Conservation (phyloP, 768 basidiomycete genomes). For the Mycena alexandri region DNA sequence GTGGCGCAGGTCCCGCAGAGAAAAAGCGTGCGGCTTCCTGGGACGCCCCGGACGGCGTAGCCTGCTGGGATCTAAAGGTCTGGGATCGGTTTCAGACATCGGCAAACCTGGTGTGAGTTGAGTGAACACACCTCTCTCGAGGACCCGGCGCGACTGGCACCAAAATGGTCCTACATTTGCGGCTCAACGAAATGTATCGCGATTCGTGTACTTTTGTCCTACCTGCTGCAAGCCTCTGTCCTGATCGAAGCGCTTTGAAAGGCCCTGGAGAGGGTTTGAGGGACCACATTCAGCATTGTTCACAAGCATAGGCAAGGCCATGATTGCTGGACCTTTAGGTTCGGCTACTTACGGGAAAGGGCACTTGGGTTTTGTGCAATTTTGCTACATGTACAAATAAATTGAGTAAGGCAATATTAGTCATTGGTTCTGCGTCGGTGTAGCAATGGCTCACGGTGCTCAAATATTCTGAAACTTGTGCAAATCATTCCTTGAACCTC, state of each 20-base stretch:
- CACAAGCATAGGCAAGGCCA: constrained; percentile 87
- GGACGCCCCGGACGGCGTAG: constrained; percentile 56
- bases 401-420: no score
- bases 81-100: constrained; percentile 43
- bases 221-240: constrained; percentile 88
- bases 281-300: constrained; percentile 88
- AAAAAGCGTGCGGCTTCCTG: constrained; percentile 84
- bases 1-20: constrained; percentile 51
- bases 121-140: constrained; percentile 67
- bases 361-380: no score
- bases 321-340: no score
- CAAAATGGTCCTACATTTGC: constrained; percentile 74
- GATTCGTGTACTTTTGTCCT: constrained; percentile 34
- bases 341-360: no score
- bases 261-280: constrained; percentile 82
- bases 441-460: no score
- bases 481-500: no score
- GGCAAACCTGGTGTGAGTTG: neutral
- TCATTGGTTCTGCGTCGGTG: no score
- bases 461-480: no score
- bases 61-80: constrained; percentile 71
- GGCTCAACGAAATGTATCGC: neutral
- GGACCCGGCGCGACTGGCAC: constrained; percentile 68
- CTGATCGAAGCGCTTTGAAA: constrained; percentile 83
- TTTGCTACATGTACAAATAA: no score